A percentile compares a stretch with the other conserved stretches of the same genome.
Evolutionary conservation across 1,284 basidiomycete species (phyloP).

Genomic region (Puccinia triticina): DNA sequence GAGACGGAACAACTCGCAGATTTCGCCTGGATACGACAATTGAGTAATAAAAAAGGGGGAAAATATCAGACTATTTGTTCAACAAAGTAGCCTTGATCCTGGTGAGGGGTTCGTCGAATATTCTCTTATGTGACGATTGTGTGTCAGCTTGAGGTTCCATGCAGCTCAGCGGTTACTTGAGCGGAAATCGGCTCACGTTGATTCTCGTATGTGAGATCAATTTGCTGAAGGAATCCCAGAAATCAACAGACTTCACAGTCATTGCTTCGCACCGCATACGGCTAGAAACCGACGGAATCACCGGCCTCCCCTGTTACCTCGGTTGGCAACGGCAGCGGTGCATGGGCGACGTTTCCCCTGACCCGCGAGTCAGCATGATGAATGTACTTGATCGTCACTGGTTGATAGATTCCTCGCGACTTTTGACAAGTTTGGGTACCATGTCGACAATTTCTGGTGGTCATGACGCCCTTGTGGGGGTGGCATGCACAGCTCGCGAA

Average conservation of each 20-base stretch:
- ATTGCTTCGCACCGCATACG: neutral
- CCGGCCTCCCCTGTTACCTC: neutral
- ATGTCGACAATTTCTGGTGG: conserved; percentile 28
- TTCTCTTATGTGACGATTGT: conserved; percentile 7
- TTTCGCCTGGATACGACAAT: neutral
- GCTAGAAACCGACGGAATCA: conserved; percentile 33
- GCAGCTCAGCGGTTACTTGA: conserved; percentile 13
- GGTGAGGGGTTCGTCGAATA: neutral
- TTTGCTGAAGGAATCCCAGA: neutral
- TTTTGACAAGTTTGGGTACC: conserved; percentile 10
- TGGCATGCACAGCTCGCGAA: neutral
- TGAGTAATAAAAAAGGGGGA: neutral
- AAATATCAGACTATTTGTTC: conserved; percentile 8
- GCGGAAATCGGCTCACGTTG: conserved; percentile 20
- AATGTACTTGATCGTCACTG: neutral
- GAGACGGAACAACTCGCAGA: neutral
- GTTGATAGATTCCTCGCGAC: neutral
- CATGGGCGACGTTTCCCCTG: neutral
- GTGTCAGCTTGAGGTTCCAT: conserved; percentile 20
- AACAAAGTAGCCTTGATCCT: neutral
- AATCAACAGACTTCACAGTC: conserved; percentile 15
- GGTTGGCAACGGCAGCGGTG: conserved; percentile 6
- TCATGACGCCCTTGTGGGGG: neutral
- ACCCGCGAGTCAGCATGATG: neutral
- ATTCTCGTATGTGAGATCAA: conserved; percentile 17